Evolutionary conservation across 2,329 filamentous ascomycete genomes (phyloP), one percentile per base, ranked within the genome.

Genomic region (Apiospora arundinis): DNA sequence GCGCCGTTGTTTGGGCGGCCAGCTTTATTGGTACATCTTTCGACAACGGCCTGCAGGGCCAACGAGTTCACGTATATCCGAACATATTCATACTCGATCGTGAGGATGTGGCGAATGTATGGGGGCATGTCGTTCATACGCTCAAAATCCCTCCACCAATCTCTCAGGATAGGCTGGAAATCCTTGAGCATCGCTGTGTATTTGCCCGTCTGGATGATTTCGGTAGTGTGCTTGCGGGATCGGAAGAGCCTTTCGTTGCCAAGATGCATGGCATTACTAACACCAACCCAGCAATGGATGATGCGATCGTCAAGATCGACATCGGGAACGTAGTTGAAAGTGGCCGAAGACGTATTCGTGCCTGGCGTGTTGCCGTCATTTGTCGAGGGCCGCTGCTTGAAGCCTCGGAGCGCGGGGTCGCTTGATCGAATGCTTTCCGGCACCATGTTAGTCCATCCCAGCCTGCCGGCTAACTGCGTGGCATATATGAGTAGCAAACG

Each of bases 21-120:
- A 25, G 91, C 91, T 74, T 95, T 92, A 73, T 89, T 95, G 8
- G 94, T 95, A 82, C 94, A 97, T 72, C 95, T 90, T 82, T 98
- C 95, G 7, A 98, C 94, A 4, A 98, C 95, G 28, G 96, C 96
- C 82, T 99, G 96, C 1, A 99, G 85, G 2, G 95, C 95, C 1
- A 99, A 86, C 0, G 95, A 97, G 81, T 98, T 98, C 83, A 98
- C 89, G 79, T 98, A 98, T 68, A 98, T 93, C 77, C 95, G 90
- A 37, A 95, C 94, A 79, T 98, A 98, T 78, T 98, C 94, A 78
- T 96, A 98, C 83, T 99, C 96, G 75, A 98, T 98, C 9, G 91
- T 92, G 42, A 99, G 86, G 72, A 98, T 95, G 79, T 95, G 91
- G 42, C 88, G 84, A 74, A 91, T 91, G 74, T 88, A 92, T 28